Evolutionary conservation across 306 rosid genomes (phyloP).

Genomic region (Inga laurina): DNA sequence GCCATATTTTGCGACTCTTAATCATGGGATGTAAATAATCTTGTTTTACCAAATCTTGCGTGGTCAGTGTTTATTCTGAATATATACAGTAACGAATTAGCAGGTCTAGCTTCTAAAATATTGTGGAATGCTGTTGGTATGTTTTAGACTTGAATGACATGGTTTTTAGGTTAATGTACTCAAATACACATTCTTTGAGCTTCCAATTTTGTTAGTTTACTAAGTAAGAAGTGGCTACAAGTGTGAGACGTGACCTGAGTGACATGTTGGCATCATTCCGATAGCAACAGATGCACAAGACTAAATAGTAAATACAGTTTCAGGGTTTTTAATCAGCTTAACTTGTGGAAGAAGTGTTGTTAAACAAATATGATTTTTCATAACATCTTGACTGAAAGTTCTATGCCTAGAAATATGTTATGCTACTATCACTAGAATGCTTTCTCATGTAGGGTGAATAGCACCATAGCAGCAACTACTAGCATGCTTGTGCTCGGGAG

Average conservation of each 20-base stretch:
- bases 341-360: neutral
- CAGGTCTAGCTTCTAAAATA: neutral
- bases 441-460: neutral
- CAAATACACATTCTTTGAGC: neutral
- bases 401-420: neutral
- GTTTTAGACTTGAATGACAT: neutral
- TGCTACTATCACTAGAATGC: neutral
- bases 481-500: neutral
- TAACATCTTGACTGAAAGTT: neutral
- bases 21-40: neutral
- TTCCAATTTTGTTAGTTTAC: neutral
- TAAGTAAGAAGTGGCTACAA: neutral
- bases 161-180: neutral
- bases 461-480: neutral
- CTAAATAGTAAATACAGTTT: neutral
- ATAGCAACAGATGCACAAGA: neutral
- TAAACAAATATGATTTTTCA: neutral
- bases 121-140: constrained; percentile 5
- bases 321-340: neutral
- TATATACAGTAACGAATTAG: neutral
- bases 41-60: neutral
- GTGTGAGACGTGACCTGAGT: neutral
- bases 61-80: neutral
- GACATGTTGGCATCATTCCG: neutral
- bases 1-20: neutral